Conservation (phyloP, 2,329 filamentous ascomycete genomes). For the Cadophora sp. region DNA sequence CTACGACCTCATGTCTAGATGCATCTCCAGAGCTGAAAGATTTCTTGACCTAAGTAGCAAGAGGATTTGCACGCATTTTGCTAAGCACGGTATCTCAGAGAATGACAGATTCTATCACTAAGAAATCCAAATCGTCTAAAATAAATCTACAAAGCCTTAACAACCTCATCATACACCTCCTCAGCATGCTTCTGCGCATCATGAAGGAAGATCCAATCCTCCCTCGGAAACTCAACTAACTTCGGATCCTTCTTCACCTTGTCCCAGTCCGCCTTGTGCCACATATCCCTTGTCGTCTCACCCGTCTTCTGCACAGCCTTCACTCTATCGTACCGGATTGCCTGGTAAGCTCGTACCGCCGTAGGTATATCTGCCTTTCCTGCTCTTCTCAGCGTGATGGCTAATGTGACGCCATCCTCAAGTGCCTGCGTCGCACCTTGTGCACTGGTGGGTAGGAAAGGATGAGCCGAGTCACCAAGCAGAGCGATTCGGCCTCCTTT, state of each 20-base stretch:
- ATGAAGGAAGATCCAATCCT: slow-evolving; percentile 35
- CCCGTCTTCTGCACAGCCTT: slow-evolving; percentile 36
- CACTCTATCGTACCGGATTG: slow-evolving; percentile 36
- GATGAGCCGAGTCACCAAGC: slow-evolving; percentile 71
- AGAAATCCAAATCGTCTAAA: background rate
- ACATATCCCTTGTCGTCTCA: slow-evolving; percentile 36
- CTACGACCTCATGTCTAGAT: background rate
- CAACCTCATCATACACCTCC: slow-evolving; percentile 30
- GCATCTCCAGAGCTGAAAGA: background rate
- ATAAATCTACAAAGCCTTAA: slow-evolving; percentile 1
- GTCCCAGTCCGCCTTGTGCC: slow-evolving; percentile 37
- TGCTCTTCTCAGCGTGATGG: slow-evolving; percentile 41
- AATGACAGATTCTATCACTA: background rate
- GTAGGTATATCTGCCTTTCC: slow-evolving; percentile 31
- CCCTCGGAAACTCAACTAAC: slow-evolving; percentile 30
- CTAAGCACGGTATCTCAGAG: background rate
- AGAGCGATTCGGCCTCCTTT: slow-evolving; percentile 46
- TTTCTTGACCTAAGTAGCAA: background rate
- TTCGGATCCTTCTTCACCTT: slow-evolving; percentile 36
- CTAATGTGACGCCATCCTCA: slow-evolving; percentile 48
- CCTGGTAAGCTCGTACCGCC: slow-evolving; percentile 32
- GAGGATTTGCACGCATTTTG: background rate
- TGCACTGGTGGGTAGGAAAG: slow-evolving; percentile 72
- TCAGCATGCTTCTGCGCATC: slow-evolving; percentile 39
- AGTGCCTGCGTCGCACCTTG: slow-evolving; percentile 62